phyloP scores from a whole-genome alignment of 1,139 yeast species.

The Suhomyces taliae region DNA sequence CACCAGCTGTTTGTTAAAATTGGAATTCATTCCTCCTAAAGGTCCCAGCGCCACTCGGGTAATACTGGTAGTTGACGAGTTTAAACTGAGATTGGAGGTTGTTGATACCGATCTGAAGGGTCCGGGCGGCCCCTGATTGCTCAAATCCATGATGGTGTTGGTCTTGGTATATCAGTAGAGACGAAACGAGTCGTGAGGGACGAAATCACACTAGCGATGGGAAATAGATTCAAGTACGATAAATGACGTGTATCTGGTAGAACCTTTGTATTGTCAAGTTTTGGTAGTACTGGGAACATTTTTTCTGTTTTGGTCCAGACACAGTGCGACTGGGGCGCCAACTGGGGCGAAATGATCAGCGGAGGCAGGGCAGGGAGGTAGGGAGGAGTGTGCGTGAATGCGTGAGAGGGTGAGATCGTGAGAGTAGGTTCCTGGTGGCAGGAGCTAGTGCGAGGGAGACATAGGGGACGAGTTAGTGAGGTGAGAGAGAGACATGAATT shows the following conservation, averaged over 20 bases:
- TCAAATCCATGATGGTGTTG: slow-evolving; percentile 2
- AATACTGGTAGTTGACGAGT: slow-evolving; percentile 30
- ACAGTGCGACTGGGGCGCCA: background rate
- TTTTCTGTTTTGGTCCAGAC: slow-evolving; percentile 4
- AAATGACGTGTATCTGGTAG: background rate
- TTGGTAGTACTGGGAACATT: background rate
- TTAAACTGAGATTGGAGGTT: slow-evolving; percentile 31
- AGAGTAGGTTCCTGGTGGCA: background rate
- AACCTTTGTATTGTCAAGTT: background rate
- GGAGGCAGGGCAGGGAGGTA: background rate
- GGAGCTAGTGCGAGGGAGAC: background rate
- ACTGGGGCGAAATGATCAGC: too few relatives aligned
- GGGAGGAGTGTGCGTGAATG: background rate
- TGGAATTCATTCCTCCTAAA: slow-evolving; percentile 35
- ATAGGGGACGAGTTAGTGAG: background rate
- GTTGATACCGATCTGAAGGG: slow-evolving; percentile 43
- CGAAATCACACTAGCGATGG: background rate
- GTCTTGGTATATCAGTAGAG: background rate
- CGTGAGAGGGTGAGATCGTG: background rate
- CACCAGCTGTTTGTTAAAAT: slow-evolving; percentile 64
- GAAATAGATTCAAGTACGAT: background rate
- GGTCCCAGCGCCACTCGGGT: slow-evolving; percentile 47
- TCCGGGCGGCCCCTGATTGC: slow-evolving; percentile 13
- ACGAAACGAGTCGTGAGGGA: background rate
- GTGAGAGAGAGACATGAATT: background rate